Conservation (phyloP, 129 eudicot genomes). For the Rutidosis leptorrhynchoides region DNA sequence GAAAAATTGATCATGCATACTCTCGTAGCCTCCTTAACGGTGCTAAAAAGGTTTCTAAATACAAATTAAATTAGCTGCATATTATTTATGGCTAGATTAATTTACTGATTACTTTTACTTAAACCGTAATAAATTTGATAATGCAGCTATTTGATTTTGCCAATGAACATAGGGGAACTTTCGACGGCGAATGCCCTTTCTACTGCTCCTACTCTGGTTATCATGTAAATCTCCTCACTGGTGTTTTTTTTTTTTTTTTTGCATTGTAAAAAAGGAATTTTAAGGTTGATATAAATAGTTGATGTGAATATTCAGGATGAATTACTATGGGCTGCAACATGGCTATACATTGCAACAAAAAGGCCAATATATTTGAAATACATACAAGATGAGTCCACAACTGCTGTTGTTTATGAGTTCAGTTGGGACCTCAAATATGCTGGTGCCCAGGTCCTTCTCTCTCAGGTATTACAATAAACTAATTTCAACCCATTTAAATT, state of each 20-base stretch:
- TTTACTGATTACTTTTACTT: not conserved
- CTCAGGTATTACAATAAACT: slow-evolving; percentile 42
- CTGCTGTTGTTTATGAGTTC: slow-evolving; percentile 58
- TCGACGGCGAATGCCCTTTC: slow-evolving; percentile 89
- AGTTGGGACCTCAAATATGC: slow-evolving; percentile 89
- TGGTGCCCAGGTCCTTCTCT: slow-evolving; percentile 68
- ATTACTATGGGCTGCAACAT: slow-evolving; percentile 86
- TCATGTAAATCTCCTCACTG: slow-evolving; percentile 37
- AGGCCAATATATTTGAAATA: slow-evolving; percentile 37
- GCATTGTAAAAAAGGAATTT: not conserved
- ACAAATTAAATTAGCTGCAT: no score
- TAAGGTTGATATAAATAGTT: not conserved
- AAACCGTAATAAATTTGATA: not conserved
- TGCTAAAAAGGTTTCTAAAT: slow-evolving; percentile 44
- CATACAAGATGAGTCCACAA: slow-evolving; percentile 51
- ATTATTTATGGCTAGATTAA: not conserved
- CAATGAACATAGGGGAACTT: slow-evolving; percentile 57
- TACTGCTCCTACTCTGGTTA: slow-evolving; percentile 85
- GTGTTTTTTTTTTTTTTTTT: not conserved
- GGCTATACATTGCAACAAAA: slow-evolving; percentile 72
- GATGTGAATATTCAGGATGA: slow-evolving; percentile 53
- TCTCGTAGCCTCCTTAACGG: slow-evolving; percentile 47
- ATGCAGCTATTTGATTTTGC: slow-evolving; percentile 77
- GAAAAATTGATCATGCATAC: slow-evolving; percentile 42
- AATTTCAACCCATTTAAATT: not conserved